Base-by-base conservation (phyloP, 2,329 filamentous ascomycete species). In the Xylariales sp. region DNA sequence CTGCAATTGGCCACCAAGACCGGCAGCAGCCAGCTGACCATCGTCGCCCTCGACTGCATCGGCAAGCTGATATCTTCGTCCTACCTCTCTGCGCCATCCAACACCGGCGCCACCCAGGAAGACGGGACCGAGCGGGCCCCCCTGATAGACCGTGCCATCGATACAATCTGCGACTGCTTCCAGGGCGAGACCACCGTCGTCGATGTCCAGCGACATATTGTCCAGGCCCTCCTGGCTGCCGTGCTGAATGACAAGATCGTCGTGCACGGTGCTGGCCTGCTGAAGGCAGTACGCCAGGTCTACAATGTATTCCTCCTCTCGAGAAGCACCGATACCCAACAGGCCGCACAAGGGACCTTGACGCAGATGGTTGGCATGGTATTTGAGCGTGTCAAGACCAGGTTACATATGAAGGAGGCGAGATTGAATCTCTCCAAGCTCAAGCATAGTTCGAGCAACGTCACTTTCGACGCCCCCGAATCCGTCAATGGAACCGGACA, bases 331-430 rank as follows among this genome's bases (percentile, higher is more conserved):
- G 81, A 88, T 43, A 98, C 97, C 61, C 93, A 98, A 69, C 90
- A 95, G 63, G 88, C 97, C 37, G 94, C 94, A 1, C 94, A 98
- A 62, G 93, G 93, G 3, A 96, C 93, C 4, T 70, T 98, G 57
- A 95, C 91, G 3, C 93, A 98, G 66, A 98, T 98, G 93, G 88
- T 97, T 28, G 90, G 91, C 50, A 97, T 91, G 1, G 93, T 98
- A 3, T 98, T 98, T 56, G 93, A 98, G 64, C 75, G 93, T 47
- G 91, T 98, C 49, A 94, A 93, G 68, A 78, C 79, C 1, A 78
- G 93, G 40, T 69, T 98, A 47, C 84, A 90, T 44, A 81, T 89
- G 70, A 96, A 95, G 63, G 90, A 96, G 58, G 74, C 86, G 25
- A 79, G 88, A 15, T 55, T 85, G 42, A 80, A 76, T 51, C 60